These are phyloP conservation scores for Dryas octopetala DNA, from an alignment of 306 rosid species.

Conservation along the genomic window DNA sequence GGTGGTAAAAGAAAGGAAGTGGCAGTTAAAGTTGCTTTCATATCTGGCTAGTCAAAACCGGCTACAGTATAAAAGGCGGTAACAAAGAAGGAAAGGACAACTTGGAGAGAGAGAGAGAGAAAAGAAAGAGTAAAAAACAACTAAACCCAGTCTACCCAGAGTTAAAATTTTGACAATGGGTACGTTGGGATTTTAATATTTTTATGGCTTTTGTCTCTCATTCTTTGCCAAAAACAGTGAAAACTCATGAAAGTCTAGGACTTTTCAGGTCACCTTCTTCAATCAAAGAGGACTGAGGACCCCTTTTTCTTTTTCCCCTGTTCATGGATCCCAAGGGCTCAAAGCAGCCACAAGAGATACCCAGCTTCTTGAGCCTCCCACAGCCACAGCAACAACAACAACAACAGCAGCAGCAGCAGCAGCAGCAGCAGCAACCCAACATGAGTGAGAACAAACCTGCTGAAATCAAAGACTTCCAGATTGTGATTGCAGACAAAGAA, in stretches of 20 bases:
- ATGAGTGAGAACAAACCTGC: slow-evolving; percentile 50
- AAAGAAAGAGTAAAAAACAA: neutral
- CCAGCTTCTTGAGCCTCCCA: slow-evolving; percentile 62
- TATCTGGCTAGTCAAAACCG: slow-evolving; percentile 46
- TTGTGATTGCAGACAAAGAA: slow-evolving; percentile 58
- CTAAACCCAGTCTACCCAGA: slow-evolving; percentile 5
- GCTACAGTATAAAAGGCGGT: slow-evolving; percentile 37
- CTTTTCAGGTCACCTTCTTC: slow-evolving; percentile 77
- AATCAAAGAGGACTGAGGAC: slow-evolving; percentile 58
- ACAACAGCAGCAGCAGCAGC: slow-evolving; percentile 15
- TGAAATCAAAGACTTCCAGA: slow-evolving; percentile 78
- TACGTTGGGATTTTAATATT: slow-evolving; percentile 54
- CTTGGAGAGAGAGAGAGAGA: neutral
- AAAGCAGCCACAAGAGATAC: slow-evolving; percentile 56
- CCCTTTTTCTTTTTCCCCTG: slow-evolving; percentile 39
- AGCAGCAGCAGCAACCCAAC: slow-evolving; percentile 1
- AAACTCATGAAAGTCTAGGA: slow-evolving; percentile 73
- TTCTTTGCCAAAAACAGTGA: slow-evolving; percentile 83
- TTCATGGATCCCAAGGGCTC: slow-evolving; percentile 97
- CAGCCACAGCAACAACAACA: slow-evolving; percentile 23
- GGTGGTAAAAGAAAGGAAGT: slow-evolving; percentile 41
- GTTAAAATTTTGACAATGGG: slow-evolving; percentile 37
- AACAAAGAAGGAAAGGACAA: slow-evolving; percentile 35
- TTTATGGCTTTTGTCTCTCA: slow-evolving; percentile 38
- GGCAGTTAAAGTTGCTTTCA: slow-evolving; percentile 60